Evolutionary conservation across 805 yeast species (phyloP), one percentile per base, ranked within the genome.

Genomic region (Kluyveromyces wickerhamii): DNA sequence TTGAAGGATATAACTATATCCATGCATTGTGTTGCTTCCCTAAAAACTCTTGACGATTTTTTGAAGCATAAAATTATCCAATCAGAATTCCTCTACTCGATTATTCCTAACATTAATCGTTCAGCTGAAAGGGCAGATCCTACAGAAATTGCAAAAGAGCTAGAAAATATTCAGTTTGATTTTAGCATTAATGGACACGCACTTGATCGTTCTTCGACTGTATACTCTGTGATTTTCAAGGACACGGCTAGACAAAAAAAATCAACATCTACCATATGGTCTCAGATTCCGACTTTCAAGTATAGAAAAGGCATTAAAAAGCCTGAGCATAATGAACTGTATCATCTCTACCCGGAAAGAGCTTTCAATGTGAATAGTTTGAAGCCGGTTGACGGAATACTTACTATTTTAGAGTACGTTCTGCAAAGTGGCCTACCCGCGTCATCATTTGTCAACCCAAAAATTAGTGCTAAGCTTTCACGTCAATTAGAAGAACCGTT

Each of bases 401-500:
- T 80, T 36, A 59, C 62, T 16, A 47, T 79, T 6, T 54, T 81
- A 37, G 74, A 66, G 39, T 52, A 64, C 2, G 51, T 78, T 15
- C 67, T 67, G 43, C 60, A 54, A 9, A 54, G 72, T 44, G 67
- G 67, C 33, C 43, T 47, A 33, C 36, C 51, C 10, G 42, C 40
- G 7, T 60, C 53, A n/a, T 49, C 48, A 9, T 88, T 86, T 49
- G 61, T 78, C 46, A 87, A 84, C 52, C 75, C 85, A 59, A 87
- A 87, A 49, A 55, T 89, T 13, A 79, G 94, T 5, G 94, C 94
- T 1, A 89, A 88, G 54, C 62, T 92, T 35, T 80, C 82, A 37
- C 65, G 94, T 32, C 96, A 88, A 57, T 58, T 89, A 27, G 96
- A 88, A 47, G 96, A 89, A 43, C 92, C 95, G 0, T 62, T 88